Percentiles rank a stretch among this genome's conserved stretches.
Evolutionary conservation across 192 early-diverging fungal genomes (phyloP).

Genomic region (Chytriomyces sp.): DNA sequence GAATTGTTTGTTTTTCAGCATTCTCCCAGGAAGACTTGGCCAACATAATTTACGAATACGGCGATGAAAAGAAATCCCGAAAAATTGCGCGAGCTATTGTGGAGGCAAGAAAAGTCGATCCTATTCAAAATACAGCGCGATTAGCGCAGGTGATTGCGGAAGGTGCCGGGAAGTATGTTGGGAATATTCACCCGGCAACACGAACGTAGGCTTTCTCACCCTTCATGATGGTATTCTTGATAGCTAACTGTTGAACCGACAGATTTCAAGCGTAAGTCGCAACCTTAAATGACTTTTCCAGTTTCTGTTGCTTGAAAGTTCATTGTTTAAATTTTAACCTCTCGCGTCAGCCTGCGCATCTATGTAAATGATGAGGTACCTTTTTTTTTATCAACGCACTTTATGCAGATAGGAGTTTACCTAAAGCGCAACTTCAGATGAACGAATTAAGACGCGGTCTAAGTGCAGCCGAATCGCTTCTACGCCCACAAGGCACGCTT

Average conservation of each 20-base stretch:
- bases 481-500: constrained; percentile 59
- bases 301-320: too few species aligned
- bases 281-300: too few species aligned
- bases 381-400: too few species aligned
- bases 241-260: background rate
- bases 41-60: constrained; percentile 67
- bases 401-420: too few species aligned
- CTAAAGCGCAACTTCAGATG: constrained; percentile 25
- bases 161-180: constrained; percentile 29
- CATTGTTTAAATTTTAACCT: background rate
- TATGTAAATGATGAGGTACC: constrained; percentile 70
- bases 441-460: constrained; percentile 62
- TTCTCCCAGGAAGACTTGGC: constrained; percentile 64
- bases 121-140: constrained; percentile 62
- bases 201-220: constrained; percentile 60
- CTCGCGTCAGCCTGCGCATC: constrained; percentile 58
- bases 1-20: constrained; percentile 9
- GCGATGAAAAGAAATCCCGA: constrained; percentile 67
- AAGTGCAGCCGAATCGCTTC: constrained; percentile 54
- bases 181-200: constrained; percentile 57
- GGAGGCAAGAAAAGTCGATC: constrained; percentile 48
- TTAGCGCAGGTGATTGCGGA: constrained; percentile 61
- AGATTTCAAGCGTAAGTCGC: constrained; percentile 25
- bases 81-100: constrained; percentile 70
- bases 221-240: background rate